Evolutionary conservation across 257 asterid genomes (phyloP).

Genomic region (Lycium barbarum): DNA sequence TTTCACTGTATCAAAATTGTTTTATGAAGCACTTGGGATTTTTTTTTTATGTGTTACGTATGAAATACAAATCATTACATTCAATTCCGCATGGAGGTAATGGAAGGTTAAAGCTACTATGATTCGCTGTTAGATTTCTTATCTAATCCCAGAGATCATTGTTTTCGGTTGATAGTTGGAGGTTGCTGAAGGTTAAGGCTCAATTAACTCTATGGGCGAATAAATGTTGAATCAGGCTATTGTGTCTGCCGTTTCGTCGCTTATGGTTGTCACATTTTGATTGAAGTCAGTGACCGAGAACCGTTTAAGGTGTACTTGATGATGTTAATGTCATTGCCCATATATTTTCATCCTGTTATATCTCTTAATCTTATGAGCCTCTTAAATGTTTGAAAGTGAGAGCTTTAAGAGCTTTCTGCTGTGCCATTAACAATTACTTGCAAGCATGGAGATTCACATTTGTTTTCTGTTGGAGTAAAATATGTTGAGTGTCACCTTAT

Average conservation of each 20-base stretch:
- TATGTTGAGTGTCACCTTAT: not conserved
- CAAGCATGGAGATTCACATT: not conserved
- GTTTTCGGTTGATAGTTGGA: not conserved
- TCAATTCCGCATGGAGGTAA: not conserved
- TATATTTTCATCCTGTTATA: not conserved
- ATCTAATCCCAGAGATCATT: not conserved
- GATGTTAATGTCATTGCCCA: not conserved
- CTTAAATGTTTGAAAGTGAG: not conserved
- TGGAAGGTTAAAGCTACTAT: not conserved
- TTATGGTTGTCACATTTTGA: not conserved
- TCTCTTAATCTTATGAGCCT: not conserved
- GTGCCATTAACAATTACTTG: not conserved
- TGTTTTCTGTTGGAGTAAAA: constrained; percentile 6
- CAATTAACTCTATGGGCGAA: not conserved
- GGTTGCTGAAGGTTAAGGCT: constrained; percentile 22
- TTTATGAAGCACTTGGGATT: not conserved
- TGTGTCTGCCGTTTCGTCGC: not conserved
- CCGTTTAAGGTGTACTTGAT: not conserved
- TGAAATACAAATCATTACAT: not conserved
- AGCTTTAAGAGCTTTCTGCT: not conserved
- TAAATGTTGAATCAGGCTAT: constrained; percentile 18
- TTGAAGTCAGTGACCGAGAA: not conserved
- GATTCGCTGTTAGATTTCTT: not conserved
- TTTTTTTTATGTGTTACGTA: not conserved
- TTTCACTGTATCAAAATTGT: not conserved